Evolutionary conservation across 495 filamentous ascomycete genomes (phyloP).

Genomic region (Penicillium longicatenatum): DNA sequence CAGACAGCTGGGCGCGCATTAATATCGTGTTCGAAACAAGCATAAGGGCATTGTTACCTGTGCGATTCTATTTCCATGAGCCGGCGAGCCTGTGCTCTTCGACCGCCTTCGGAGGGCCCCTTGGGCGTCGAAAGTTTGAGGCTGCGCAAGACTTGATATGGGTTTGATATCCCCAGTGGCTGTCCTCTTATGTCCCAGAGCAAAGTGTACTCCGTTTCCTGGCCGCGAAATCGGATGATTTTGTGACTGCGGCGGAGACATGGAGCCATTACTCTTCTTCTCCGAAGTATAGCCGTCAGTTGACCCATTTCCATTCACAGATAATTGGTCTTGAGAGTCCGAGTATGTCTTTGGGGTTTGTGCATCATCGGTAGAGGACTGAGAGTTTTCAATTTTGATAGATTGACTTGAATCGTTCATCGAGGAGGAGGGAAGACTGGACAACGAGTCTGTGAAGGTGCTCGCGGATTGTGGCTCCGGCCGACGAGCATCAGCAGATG

Average conservation of each 20-base stretch:
- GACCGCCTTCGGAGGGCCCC: slow-evolving; percentile 52
- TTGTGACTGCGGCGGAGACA: slow-evolving; percentile 13
- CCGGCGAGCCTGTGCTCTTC: slow-evolving; percentile 65
- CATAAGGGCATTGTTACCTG: slow-evolving; percentile 57
- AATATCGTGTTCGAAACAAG: slow-evolving; percentile 22
- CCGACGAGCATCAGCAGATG: slow-evolving; percentile 22
- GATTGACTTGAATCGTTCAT: slow-evolving; percentile 14
- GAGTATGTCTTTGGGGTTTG: slow-evolving; percentile 12
- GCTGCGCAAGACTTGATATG: slow-evolving; percentile 39
- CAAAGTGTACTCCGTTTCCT: slow-evolving; percentile 15
- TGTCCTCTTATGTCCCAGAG: slow-evolving; percentile 58
- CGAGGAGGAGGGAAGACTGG: slow-evolving; percentile 20
- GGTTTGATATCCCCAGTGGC: slow-evolving; percentile 65
- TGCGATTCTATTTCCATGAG: slow-evolving; percentile 65
- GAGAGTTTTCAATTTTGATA: slow-evolving; percentile 14
- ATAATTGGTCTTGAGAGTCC: slow-evolving; percentile 11
- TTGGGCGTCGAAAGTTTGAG: slow-evolving; percentile 30
- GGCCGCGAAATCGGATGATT: slow-evolving; percentile 12
- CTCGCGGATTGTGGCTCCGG: slow-evolving; percentile 26
- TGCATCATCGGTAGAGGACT: slow-evolving; percentile 12
- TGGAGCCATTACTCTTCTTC: slow-evolving; percentile 14
- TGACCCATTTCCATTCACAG: slow-evolving; percentile 12
- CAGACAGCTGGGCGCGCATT: slow-evolving; percentile 59
- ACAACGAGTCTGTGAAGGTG: slow-evolving; percentile 21
- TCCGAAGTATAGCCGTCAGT: slow-evolving; percentile 14